Percentiles rank a stretch among this genome's conserved stretches.
phyloP scores from a whole-genome alignment of 2,329 filamentous ascomycete genomes.

The Trichoderma lentiforme region DNA sequence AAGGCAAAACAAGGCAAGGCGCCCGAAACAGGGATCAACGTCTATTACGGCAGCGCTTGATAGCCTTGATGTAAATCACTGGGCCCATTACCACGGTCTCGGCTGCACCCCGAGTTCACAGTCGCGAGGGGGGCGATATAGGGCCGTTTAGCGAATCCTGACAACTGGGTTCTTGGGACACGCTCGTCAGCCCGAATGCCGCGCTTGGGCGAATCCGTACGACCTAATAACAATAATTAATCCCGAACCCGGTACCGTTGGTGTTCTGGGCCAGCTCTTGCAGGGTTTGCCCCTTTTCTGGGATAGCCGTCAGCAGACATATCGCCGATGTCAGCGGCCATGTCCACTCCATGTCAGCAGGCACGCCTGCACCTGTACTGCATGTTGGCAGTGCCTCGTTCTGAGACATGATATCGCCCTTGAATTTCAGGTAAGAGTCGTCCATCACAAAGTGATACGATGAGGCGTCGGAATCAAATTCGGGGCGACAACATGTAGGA shows the following conservation, averaged over 20 bases:
- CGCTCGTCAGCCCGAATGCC: background rate
- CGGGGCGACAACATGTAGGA: background rate
- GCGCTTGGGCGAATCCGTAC: background rate
- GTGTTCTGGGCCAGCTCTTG: background rate
- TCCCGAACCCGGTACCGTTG: background rate
- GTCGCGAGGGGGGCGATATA: background rate
- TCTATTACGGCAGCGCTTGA: background rate
- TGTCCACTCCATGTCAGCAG: background rate
- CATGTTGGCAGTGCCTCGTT: background rate
- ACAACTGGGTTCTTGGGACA: background rate
- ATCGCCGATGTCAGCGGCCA: background rate
- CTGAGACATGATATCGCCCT: background rate
- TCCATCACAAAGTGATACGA: background rate
- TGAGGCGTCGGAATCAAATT: background rate
- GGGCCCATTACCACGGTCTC: background rate
- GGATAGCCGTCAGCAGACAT: background rate
- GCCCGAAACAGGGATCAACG: background rate
- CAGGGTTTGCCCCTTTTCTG: background rate
- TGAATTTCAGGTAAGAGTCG: background rate
- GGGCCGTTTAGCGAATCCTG: conserved; percentile 6
- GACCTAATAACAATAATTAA: background rate
- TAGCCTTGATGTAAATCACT: conserved; percentile 4
- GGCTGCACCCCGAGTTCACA: background rate
- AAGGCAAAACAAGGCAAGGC: background rate
- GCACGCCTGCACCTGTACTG: background rate